Evolutionary conservation across 1,284 basidiomycete species (phyloP).

Genomic region (Vanrija sp.): DNA sequence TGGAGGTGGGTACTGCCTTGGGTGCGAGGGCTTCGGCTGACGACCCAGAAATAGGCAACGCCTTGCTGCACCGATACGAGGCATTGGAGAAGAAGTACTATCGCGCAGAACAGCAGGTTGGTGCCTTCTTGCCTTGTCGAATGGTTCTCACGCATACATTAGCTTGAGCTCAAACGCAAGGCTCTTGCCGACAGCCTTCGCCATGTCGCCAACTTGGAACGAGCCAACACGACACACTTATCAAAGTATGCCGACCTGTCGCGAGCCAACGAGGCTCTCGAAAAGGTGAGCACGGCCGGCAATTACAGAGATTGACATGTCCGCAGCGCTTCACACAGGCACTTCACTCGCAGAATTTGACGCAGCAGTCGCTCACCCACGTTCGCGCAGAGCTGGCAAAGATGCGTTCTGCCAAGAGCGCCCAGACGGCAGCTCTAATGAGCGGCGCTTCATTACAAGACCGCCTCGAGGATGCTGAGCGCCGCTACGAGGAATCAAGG

Average conservation of each 20-base stretch:
- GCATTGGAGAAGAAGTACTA: slow-evolving; percentile 71
- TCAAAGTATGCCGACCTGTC: slow-evolving; percentile 38
- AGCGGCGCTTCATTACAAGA: slow-evolving; percentile 31
- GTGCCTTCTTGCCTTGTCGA: slow-evolving; percentile 41
- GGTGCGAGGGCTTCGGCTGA: slow-evolving; percentile 4
- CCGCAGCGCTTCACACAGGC: slow-evolving; percentile 73
- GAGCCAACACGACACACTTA: slow-evolving; percentile 43
- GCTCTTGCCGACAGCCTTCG: slow-evolving; percentile 37
- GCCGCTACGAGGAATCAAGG: slow-evolving; percentile 71
- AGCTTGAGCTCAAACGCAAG: slow-evolving; percentile 41
- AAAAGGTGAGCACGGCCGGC: slow-evolving; percentile 41
- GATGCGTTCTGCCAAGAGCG: slow-evolving; percentile 20
- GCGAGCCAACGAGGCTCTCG: slow-evolving; percentile 41
- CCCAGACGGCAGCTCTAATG: slow-evolving; percentile 22
- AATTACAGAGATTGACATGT: not conserved
- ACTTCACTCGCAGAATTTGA: slow-evolving; percentile 45
- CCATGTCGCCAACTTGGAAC: slow-evolving; percentile 40
- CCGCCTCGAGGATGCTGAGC: slow-evolving; percentile 52
- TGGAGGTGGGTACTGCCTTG: slow-evolving; percentile 62
- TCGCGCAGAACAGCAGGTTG: slow-evolving; percentile 36
- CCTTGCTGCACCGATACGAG: slow-evolving; percentile 79
- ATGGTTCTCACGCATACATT: not conserved
- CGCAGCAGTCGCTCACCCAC: slow-evolving; percentile 43
- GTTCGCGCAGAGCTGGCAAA: slow-evolving; percentile 38
- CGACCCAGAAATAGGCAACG: slow-evolving; percentile 78